These are phyloP conservation scores for Colletotrichum brevisporum DNA, from an alignment of 2,329 filamentous ascomycete genomes.

Conservation along the genomic window DNA sequence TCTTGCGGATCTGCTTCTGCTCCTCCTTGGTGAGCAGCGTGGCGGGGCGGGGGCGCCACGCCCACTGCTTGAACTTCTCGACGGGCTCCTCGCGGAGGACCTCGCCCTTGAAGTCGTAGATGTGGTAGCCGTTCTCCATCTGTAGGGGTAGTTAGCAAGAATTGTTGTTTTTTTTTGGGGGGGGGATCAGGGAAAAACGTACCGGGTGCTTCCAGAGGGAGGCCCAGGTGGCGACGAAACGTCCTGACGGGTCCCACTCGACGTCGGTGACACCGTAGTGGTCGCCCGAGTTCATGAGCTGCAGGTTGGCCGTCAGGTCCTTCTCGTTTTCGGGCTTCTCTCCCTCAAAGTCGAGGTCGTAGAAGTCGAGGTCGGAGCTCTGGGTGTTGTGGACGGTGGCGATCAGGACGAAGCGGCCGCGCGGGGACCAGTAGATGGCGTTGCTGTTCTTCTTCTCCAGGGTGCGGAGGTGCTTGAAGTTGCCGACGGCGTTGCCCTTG, in stretches of 20 bases:
- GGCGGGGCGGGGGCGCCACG: slow-evolving; percentile 92
- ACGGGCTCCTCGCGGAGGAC: slow-evolving; percentile 90
- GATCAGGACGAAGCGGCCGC: slow-evolving; percentile 93
- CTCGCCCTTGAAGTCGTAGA: slow-evolving; percentile 96
- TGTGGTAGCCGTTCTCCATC: slow-evolving; percentile 99
- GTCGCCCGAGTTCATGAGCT: slow-evolving; percentile 92
- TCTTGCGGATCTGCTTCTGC: slow-evolving; percentile 98
- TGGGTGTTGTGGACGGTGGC: slow-evolving; percentile 94
- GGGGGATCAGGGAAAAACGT: too few species aligned
- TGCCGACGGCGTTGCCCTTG: slow-evolving; percentile 85
- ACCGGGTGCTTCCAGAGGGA: slow-evolving; percentile 96
- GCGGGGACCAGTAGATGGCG: slow-evolving; percentile 98
- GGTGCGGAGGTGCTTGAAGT: slow-evolving; percentile 96
- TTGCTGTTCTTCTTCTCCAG: slow-evolving; percentile 99
- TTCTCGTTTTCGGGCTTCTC: slow-evolving; percentile 95
- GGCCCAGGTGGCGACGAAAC: slow-evolving; percentile 93
- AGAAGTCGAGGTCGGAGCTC: slow-evolving; percentile 97
- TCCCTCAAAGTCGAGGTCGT: slow-evolving; percentile 97
- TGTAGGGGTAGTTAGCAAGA: slow-evolving; percentile 52
- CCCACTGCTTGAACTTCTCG: slow-evolving; percentile 98
- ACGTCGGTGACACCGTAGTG: slow-evolving; percentile 99
- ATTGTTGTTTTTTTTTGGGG: too few species aligned
- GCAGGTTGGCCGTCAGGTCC: slow-evolving; percentile 93
- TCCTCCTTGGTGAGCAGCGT: slow-evolving; percentile 97
- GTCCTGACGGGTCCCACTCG: slow-evolving; percentile 97